These are phyloP conservation scores for Talaromyces amestolkiae DNA, from an alignment of 2,329 filamentous ascomycete genomes.

Conservation along the genomic window DNA sequence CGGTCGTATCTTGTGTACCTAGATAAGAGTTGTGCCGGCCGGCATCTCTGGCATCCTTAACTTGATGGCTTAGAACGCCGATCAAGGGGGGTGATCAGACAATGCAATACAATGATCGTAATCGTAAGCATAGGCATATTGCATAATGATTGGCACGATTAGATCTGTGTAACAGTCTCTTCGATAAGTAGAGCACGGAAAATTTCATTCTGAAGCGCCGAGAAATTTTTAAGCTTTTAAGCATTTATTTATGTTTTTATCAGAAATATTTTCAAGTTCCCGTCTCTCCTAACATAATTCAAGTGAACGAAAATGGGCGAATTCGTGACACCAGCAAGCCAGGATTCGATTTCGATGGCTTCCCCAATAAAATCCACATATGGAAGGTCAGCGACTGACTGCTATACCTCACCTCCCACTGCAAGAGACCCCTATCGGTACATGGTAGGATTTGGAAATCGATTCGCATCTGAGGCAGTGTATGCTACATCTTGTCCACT, in stretches of 20 bases:
- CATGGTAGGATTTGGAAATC: slow-evolving; percentile 5
- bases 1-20: neutral
- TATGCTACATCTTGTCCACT: neutral
- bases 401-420: neutral
- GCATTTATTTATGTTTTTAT: neutral
- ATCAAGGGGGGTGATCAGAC: neutral
- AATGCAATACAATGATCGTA: neutral
- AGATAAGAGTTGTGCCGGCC: neutral
- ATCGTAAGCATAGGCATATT: neutral
- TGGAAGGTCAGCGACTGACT: neutral
- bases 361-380: neutral
- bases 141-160: neutral
- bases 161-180: neutral
- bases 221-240: neutral
- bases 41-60: neutral
- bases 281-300: too few relatives aligned
- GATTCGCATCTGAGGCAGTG: neutral
- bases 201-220: neutral
- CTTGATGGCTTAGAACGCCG: neutral
- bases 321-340: neutral
- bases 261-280: neutral
- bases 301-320: neutral
- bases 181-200: neutral
- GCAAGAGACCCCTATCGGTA: neutral
- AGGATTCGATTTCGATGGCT: neutral